Conservation (phyloP, 371 early-diverging fungal species). For the Circinella minor region DNA sequence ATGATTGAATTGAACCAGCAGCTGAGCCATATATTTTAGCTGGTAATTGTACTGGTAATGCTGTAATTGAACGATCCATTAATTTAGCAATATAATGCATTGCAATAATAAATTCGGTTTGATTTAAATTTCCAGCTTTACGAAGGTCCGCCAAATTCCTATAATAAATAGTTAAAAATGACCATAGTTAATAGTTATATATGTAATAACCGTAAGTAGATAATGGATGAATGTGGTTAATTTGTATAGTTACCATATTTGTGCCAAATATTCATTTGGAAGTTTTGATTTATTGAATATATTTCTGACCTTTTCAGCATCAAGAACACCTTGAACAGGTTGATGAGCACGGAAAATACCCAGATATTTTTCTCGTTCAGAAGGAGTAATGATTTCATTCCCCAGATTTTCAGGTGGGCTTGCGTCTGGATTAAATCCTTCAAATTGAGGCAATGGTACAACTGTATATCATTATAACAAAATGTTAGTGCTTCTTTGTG, state of each 20-base stretch:
- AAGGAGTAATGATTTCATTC: constrained; percentile 21
- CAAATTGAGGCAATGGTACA: constrained; percentile 64
- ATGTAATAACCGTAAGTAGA: background rate
- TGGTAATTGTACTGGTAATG: constrained; percentile 67
- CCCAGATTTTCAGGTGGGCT: constrained; percentile 23
- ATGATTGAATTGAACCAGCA: constrained; percentile 30
- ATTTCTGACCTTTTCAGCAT: constrained; percentile 40
- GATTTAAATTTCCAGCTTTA: constrained; percentile 66
- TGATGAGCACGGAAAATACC: constrained; percentile 46
- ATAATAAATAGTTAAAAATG: background rate
- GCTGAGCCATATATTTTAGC: constrained; percentile 63
- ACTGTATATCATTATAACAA: constrained; percentile 16
- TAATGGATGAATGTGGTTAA: background rate
- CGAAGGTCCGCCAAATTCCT: constrained; percentile 78
- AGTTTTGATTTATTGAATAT: constrained; percentile 51
- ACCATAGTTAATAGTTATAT: background rate
- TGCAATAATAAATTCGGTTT: constrained; percentile 79
- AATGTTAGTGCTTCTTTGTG: background rate
- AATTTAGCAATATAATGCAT: constrained; percentile 82
- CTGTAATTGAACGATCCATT: constrained; percentile 70
- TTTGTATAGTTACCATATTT: constrained; percentile 44
- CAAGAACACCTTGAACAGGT: constrained; percentile 38
- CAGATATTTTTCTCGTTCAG: constrained; percentile 49
- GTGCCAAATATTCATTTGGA: constrained; percentile 42
- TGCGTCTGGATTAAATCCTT: constrained; percentile 41